Percentiles rank a stretch among this genome's conserved stretches.
These are phyloP conservation scores for Solanum gandarillasii DNA, from an alignment of 257 asterid species.

Conservation along the genomic window DNA sequence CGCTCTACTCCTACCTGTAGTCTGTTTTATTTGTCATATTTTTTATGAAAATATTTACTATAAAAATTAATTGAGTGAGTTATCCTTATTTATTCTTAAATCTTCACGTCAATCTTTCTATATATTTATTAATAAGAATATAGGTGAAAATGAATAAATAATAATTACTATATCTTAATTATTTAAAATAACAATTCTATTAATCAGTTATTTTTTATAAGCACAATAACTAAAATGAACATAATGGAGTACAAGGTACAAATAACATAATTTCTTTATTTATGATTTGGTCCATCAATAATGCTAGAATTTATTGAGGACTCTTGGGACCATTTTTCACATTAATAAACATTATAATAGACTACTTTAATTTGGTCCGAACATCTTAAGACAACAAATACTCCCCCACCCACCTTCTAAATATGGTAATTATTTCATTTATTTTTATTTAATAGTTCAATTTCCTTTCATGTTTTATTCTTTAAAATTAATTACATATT, in stretches of 20 bases:
- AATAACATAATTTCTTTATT: not conserved
- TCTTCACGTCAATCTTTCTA: not conserved
- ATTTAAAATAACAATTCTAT: too few species aligned
- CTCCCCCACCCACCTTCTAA: not conserved
- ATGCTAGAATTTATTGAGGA: not conserved
- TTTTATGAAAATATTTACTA: too few species aligned
- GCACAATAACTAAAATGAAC: not conserved
- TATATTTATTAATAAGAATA: too few species aligned
- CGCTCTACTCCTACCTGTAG: fast-evolving
- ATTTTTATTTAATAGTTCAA: too few species aligned
- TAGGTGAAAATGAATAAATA: too few species aligned
- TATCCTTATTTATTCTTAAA: too few species aligned
- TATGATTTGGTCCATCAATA: not conserved
- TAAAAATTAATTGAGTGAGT: too few species aligned
- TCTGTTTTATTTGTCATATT: too few species aligned
- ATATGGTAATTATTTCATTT: too few species aligned
- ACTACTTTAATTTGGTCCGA: not conserved
- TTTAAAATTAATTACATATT: not conserved
- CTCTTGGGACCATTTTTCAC: not conserved
- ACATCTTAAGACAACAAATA: not conserved
- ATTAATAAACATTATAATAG: not conserved
- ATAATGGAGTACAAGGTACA: too few species aligned
- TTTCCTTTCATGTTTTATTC: not conserved
- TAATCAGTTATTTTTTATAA: not conserved
- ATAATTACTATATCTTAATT: too few species aligned